Conservation (phyloP, 2,329 filamentous ascomycete genomes). For the Colletotrichum destructivum region DNA sequence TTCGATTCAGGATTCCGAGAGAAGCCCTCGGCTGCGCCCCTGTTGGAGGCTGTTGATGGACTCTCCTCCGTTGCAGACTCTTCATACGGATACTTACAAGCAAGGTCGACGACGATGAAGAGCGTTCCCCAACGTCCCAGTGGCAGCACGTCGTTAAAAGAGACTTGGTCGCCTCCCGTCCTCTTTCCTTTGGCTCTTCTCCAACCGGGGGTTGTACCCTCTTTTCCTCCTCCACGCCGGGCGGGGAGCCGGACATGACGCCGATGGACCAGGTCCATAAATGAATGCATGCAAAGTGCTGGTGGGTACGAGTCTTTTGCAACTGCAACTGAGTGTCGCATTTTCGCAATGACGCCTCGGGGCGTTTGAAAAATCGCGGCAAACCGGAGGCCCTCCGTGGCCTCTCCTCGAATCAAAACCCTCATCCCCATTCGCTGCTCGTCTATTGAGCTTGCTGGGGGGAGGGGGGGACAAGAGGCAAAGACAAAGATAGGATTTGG, state of each 20-base stretch:
- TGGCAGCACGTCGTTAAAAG: conserved; percentile 28
- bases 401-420: neutral
- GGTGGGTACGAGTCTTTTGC: neutral
- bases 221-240: neutral
- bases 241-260: conserved; percentile 12
- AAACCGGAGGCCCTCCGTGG: neutral
- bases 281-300: conserved; percentile 2
- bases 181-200: neutral
- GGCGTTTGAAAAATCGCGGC: neutral
- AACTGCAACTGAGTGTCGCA: neutral
- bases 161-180: conserved; percentile 29
- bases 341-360: neutral
- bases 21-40: too few species aligned
- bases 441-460: neutral
- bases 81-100: neutral
- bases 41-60: neutral
- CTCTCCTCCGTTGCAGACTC: too few species aligned
- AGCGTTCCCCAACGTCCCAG: neutral
- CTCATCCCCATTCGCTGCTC: neutral
- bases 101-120: neutral
- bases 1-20: too few species aligned
- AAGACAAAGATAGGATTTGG: neutral
- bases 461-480: neutral
- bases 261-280: conserved; percentile 3
- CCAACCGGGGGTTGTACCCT: conserved; percentile 4